These are phyloP conservation scores for Populus ilicifolia DNA, from an alignment of 345 rosid genomes.

Conservation along the genomic window DNA sequence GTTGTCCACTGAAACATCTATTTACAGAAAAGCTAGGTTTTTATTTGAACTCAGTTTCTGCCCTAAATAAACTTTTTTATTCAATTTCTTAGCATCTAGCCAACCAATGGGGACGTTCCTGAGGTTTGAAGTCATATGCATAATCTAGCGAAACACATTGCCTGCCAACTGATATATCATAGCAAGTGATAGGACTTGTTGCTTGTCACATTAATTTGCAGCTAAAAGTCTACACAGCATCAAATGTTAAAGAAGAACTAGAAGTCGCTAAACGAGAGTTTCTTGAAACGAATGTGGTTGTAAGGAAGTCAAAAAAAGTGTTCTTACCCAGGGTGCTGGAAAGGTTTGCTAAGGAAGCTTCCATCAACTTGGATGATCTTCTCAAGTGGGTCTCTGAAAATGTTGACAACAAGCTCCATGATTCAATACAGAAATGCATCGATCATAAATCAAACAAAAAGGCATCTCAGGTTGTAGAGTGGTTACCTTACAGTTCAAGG, in stretches of 20 bases:
- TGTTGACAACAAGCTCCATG: constrained; percentile 55
- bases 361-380: constrained; percentile 49
- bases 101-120: too few species aligned
- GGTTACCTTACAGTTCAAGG: constrained; percentile 72
- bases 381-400: constrained; percentile 56
- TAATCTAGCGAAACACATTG: too few species aligned
- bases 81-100: too few species aligned
- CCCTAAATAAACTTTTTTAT: too few species aligned
- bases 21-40: too few species aligned
- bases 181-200: too few species aligned
- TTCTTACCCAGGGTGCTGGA: constrained; percentile 67
- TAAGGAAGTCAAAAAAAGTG: constrained; percentile 62
- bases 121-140: too few species aligned
- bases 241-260: constrained; percentile 57
- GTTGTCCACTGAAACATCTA: too few species aligned
- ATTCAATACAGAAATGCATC: constrained; percentile 52
- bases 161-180: too few species aligned
- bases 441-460: constrained; percentile 49
- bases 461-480: constrained; percentile 53
- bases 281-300: constrained; percentile 48
- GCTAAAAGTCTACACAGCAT: constrained; percentile 69
- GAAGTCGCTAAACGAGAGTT: constrained; percentile 69
- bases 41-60: too few species aligned
- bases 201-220: constrained; percentile 15
- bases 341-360: constrained; percentile 65